Evolutionary conservation across 2,329 filamentous ascomycete genomes (phyloP).

Genomic region (Sordariomycetes sp.): DNA sequence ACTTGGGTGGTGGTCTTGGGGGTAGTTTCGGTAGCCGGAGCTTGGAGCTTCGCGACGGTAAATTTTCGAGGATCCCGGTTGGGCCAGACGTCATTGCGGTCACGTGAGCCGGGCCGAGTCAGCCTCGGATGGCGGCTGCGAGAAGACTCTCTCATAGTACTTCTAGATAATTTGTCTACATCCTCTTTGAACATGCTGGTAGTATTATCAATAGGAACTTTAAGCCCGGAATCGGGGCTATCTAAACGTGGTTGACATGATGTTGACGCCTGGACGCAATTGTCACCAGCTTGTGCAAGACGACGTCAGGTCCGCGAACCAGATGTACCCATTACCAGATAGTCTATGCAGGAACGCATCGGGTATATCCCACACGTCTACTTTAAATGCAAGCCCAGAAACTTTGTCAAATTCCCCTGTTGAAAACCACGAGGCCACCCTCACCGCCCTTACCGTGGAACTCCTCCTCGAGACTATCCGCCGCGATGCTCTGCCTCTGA

Average conservation of each 20-base stretch:
- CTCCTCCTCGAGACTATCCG: constrained; percentile 66
- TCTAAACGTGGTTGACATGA: too few relatives aligned
- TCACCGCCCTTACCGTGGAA: constrained; percentile 73
- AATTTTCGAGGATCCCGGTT: not conserved
- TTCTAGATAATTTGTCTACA: too few relatives aligned
- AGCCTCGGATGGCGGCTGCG: too few relatives aligned
- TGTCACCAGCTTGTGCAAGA: too few relatives aligned
- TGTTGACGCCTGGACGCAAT: too few relatives aligned
- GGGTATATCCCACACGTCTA: not conserved
- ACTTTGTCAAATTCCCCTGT: constrained; percentile 92
- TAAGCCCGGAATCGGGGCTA: not conserved
- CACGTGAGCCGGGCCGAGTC: too few relatives aligned
- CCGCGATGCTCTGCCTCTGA: constrained; percentile 72
- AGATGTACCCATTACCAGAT: not conserved
- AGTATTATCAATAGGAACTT: not conserved
- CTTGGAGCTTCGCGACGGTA: not conserved
- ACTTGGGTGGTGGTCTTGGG: too few relatives aligned
- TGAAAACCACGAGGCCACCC: constrained; percentile 83
- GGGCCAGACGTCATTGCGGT: too few relatives aligned
- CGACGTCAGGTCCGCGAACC: not conserved
- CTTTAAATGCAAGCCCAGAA: not conserved
- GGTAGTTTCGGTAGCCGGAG: not conserved
- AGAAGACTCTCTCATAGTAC: too few relatives aligned
- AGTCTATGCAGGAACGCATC: not conserved
- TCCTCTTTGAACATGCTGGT: too few relatives aligned